Base-by-base conservation (phyloP, 768 basidiomycete genomes). In the Auricularia auricula-judae region DNA sequence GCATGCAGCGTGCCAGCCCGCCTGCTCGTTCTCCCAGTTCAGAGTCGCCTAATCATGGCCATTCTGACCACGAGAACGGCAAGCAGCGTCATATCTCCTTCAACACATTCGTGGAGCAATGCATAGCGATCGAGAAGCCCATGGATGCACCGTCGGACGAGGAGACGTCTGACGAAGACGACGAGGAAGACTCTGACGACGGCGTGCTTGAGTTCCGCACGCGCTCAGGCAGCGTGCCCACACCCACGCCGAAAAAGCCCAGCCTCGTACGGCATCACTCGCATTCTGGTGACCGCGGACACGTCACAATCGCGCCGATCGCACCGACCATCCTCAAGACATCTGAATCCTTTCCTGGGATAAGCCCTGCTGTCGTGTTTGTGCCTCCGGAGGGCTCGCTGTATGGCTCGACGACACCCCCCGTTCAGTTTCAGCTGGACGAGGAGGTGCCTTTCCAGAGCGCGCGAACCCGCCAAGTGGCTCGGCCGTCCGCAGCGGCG, bases 71-170 rank as follows among this genome's bases (percentile, higher is more conserved):
- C 67, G 64, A 64, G 65, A 65, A 54, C 71, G 69, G 36, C 68
- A 62, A 65, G 79, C 91, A 87, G 78, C 87, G 87, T 67, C 96
- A 97, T 73, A 98, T 98, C 77, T 88, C 83, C 69, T 98, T 98
- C 82, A 98, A 98, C 75, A 96, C 95, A 0, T 97, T 95, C 72
- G 96, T 99, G 44, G 91, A 97, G 74, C 96, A 98, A 73, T 93
- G 86, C 72, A 96, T 99, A 65, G 87, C 91, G 53, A 90, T 93
- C 72, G 91, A 92, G 71, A 87, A 87, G 70, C 90, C 89, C 0
- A 77, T 88, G 67, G 87, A 87, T 66, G 85, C 87, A 70, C 86
- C 87, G 70, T 80, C 84, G 43, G 87, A 88, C 67, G 87, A 87
- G 65, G 85, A 88, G 70, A 86, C 88, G 70, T 80, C 84, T 39